phyloP scores from a whole-genome alignment of 2,329 filamentous ascomycete genomes.

The Thelonectria blattea region DNA sequence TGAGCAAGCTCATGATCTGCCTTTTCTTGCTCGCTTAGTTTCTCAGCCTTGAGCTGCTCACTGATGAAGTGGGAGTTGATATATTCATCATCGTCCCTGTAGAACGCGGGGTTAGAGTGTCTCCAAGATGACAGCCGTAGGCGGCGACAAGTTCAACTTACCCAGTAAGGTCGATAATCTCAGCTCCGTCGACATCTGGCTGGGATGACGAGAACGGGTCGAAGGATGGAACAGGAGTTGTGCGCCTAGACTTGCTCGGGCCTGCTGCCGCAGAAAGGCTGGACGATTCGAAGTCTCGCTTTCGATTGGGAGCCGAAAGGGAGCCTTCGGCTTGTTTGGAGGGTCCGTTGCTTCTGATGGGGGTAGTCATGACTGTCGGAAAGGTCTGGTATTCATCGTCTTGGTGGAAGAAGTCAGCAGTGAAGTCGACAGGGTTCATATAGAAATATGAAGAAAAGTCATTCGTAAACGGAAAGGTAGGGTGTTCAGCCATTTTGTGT shows the following conservation, averaged over 20 bases:
- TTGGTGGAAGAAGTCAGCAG: conserved; percentile 24
- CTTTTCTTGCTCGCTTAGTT: conserved; percentile 40
- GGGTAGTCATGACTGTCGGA: conserved; percentile 32
- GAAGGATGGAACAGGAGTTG: conserved; percentile 31
- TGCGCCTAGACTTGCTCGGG: conserved; percentile 44
- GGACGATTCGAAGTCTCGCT: conserved; percentile 37
- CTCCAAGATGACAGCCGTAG: background rate
- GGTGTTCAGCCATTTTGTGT: background rate
- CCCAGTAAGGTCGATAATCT: conserved; percentile 53
- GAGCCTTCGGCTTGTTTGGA: conserved; percentile 23
- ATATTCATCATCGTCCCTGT: conserved; percentile 45
- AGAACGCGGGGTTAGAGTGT: background rate
- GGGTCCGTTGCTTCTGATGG: conserved; percentile 11
- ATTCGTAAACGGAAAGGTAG: background rate
- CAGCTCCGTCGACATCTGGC: conserved; percentile 21
- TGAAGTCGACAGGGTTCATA: background rate
- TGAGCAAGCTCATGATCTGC: conserved; percentile 40
- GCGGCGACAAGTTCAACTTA: conserved; percentile 28
- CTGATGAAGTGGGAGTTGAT: conserved; percentile 37
- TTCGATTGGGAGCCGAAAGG: conserved; percentile 38
- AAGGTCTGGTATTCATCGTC: conserved; percentile 7
- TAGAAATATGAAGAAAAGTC: background rate
- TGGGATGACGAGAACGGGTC: conserved; percentile 15
- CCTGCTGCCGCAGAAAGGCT: conserved; percentile 20
- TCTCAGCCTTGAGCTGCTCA: conserved; percentile 45